phyloP scores from a whole-genome alignment of 352 stramenopile species.

The Pythium rhizo-oryzae region DNA sequence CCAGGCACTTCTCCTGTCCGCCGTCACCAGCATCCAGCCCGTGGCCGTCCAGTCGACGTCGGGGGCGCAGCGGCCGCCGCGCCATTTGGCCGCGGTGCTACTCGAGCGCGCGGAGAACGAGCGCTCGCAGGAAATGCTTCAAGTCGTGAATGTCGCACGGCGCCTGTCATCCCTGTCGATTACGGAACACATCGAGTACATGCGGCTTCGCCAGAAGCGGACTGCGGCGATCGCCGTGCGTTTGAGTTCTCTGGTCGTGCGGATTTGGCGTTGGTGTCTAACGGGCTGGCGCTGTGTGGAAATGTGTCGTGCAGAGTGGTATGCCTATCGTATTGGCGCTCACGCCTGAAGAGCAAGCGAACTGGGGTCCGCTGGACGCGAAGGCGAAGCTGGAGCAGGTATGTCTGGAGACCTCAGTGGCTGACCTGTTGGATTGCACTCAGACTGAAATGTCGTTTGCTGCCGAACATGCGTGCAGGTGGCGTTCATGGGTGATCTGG shows the following conservation, averaged over 20 bases:
- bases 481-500: constrained; percentile 20
- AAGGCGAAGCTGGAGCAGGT: constrained; percentile 46
- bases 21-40: constrained; percentile 14
- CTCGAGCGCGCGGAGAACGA: constrained; percentile 31
- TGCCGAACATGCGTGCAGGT: background rate
- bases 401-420: background rate
- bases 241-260: background rate
- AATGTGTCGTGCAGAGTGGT: constrained; percentile 37
- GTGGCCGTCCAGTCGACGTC: background rate
- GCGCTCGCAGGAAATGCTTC: constrained; percentile 19
- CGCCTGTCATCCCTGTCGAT: constrained; percentile 55
- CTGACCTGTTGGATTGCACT: background rate
- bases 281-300: too few species aligned
- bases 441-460: background rate
- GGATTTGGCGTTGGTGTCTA: background rate
- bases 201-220: constrained; percentile 48
- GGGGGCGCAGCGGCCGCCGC: background rate
- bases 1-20: background rate
- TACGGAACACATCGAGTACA: constrained; percentile 53
- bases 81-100: constrained; percentile 40
- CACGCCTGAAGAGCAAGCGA: constrained; percentile 37
- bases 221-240: constrained; percentile 47
- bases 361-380: constrained; percentile 43
- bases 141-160: constrained; percentile 36
- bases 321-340: constrained; percentile 61